Conservation (phyloP, 176 grass and related monocot species). For the Otatea glauca region DNA sequence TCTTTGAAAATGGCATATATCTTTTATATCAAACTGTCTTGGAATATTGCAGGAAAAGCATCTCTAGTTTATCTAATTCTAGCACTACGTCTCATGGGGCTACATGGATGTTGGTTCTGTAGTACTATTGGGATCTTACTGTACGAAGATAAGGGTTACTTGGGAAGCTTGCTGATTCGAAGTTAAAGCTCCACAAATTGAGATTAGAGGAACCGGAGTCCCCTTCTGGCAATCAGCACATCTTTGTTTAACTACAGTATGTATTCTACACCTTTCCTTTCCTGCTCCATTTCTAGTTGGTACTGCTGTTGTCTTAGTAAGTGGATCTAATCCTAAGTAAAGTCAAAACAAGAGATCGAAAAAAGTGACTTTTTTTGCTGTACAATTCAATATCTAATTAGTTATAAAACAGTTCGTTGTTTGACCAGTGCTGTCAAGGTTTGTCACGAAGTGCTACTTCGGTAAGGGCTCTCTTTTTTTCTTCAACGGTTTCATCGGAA, state of each 20-base stretch:
- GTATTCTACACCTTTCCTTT: slow-evolving; percentile 40
- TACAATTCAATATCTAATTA: slow-evolving; percentile 22
- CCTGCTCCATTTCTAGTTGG: slow-evolving; percentile 29
- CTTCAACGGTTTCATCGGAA: neutral
- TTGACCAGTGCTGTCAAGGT: slow-evolving; percentile 29
- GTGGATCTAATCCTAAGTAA: slow-evolving; percentile 24
- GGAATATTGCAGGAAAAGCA: slow-evolving; percentile 56
- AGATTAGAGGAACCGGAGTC: slow-evolving; percentile 15
- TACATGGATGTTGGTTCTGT: slow-evolving; percentile 33
- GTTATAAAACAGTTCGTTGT: slow-evolving; percentile 35
- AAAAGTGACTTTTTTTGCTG: neutral
- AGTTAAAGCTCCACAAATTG: slow-evolving; percentile 34
- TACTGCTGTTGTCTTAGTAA: slow-evolving; percentile 32
- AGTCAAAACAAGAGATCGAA: slow-evolving; percentile 14
- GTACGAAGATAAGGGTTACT: slow-evolving; percentile 45
- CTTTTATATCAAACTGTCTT: slow-evolving; percentile 43
- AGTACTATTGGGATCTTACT: slow-evolving; percentile 38
- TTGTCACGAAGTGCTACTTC: slow-evolving; percentile 26
- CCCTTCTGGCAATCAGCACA: slow-evolving; percentile 32
- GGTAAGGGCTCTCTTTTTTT: neutral
- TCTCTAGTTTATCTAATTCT: slow-evolving; percentile 40
- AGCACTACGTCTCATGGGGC: slow-evolving; percentile 28
- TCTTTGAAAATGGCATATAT: slow-evolving; percentile 52
- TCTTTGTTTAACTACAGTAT: slow-evolving; percentile 46
- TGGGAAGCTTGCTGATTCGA: slow-evolving; percentile 42